Percentiles rank a stretch among this genome's conserved stretches.
Evolutionary conservation across 2,329 filamentous ascomycete genomes (phyloP).

Genomic region (Chrysoporthe puriensis): DNA sequence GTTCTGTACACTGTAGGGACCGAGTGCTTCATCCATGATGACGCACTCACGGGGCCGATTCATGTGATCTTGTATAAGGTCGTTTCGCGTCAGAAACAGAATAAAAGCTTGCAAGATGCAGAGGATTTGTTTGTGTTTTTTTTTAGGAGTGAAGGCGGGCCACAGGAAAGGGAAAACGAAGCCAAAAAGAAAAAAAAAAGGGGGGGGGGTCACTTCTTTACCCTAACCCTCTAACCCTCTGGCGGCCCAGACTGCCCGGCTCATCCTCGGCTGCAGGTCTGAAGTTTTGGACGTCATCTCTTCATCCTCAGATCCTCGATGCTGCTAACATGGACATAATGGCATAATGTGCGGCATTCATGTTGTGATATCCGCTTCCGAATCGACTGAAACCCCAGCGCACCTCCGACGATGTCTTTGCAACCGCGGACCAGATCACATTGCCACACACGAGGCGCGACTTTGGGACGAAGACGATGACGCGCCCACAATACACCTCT

Average conservation of each 20-base stretch:
- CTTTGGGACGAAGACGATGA: slow-evolving; percentile 33
- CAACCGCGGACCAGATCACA: slow-evolving; percentile 64
- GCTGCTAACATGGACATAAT: slow-evolving; percentile 3
- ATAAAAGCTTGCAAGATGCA: neutral
- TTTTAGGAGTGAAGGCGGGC: neutral
- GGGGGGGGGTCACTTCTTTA: neutral
- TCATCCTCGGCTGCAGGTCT: neutral
- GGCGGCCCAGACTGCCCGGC: neutral
- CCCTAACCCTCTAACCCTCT: slow-evolving; percentile 14
- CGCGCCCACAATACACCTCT: slow-evolving; percentile 49
- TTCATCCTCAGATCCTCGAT: neutral
- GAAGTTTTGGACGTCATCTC: neutral
- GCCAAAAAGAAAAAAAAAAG: neutral
- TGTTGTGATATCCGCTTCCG: slow-evolving; percentile 48
- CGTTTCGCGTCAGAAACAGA: neutral
- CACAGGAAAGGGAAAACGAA: no score
- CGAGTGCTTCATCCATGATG: neutral
- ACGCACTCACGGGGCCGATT: neutral
- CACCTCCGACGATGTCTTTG: slow-evolving; percentile 51
- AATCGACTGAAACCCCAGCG: slow-evolving; percentile 37
- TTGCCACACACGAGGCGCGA: slow-evolving; percentile 46
- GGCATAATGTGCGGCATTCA: slow-evolving; percentile 65
- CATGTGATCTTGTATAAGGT: neutral
- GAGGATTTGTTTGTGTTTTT: neutral
- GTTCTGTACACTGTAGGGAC: neutral